These are phyloP conservation scores for Aspergillus haitiensis DNA, from an alignment of 495 filamentous ascomycete species.

Conservation along the genomic window DNA sequence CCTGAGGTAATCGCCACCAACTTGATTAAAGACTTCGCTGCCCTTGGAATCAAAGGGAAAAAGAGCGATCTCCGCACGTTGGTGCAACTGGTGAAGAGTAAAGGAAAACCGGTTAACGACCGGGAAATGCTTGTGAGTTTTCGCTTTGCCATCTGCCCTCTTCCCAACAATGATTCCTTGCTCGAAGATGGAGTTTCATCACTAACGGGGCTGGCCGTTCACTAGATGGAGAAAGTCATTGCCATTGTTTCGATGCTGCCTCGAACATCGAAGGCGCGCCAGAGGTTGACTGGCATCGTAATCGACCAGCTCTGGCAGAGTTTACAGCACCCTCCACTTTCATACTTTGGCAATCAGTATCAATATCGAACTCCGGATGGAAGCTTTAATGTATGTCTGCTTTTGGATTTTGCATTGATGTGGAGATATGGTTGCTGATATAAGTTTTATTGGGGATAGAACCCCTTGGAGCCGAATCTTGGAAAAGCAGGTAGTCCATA, in stretches of 20 bases:
- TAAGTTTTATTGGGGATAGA: constrained; percentile 2
- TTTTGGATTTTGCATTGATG: neutral
- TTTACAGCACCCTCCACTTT: constrained; percentile 60
- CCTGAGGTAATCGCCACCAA: neutral
- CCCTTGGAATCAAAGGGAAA: neutral
- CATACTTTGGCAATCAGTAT: constrained; percentile 30
- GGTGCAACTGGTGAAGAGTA: neutral
- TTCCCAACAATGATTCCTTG: too few species aligned
- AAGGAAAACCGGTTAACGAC: neutral
- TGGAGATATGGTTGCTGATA: neutral
- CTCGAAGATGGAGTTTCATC: too few species aligned
- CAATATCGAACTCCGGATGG: constrained; percentile 42
- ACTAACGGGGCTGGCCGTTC: neutral
- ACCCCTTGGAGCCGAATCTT: constrained; percentile 38
- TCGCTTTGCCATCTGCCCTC: neutral
- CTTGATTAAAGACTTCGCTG: neutral
- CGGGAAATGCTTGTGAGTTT: neutral
- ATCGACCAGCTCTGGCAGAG: constrained; percentile 59
- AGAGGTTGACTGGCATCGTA: constrained; percentile 52
- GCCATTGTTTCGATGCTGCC: constrained; percentile 27
- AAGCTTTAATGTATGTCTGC: constrained; percentile 27
- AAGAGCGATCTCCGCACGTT: neutral
- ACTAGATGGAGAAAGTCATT: neutral
- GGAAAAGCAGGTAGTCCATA: constrained; percentile 47
- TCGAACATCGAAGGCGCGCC: constrained; percentile 42